These are phyloP conservation scores for Fusarium pseudoanthophilum DNA, from an alignment of 2,329 filamentous ascomycete genomes.

Conservation along the genomic window DNA sequence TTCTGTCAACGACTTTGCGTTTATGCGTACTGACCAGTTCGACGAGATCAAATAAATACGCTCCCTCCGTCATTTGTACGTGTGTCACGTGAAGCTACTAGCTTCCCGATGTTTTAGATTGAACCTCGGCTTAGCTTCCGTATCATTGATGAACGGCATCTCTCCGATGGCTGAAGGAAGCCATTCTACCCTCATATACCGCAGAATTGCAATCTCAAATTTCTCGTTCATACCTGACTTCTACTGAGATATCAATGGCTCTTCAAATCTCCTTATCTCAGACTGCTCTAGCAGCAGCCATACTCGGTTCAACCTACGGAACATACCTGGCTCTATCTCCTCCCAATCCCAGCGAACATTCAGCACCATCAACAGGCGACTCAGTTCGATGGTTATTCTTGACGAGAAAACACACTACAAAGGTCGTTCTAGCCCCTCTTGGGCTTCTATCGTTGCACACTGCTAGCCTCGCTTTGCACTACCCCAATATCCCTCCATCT, in stretches of 20 bases:
- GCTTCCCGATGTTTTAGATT: not conserved
- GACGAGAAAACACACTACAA: constrained; percentile 41
- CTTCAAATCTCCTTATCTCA: constrained; percentile 24
- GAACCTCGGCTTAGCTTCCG: not conserved
- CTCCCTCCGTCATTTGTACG: not conserved
- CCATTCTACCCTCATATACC: not conserved
- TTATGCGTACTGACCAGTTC: not conserved
- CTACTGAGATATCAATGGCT: not conserved
- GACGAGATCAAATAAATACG: not conserved
- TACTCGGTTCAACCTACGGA: constrained; percentile 45
- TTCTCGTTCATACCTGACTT: too few species aligned
- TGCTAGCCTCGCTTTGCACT: constrained; percentile 33
- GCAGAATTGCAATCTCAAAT: not conserved
- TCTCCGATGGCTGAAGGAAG: not conserved
- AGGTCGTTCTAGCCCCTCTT: constrained; percentile 39
- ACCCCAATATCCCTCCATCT: constrained; percentile 33
- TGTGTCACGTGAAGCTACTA: not conserved
- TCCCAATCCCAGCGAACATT: constrained; percentile 44
- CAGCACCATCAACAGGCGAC: constrained; percentile 29
- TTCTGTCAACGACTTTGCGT: not conserved
- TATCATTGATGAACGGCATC: not conserved
- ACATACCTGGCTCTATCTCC: constrained; percentile 48
- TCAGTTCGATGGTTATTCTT: constrained; percentile 42
- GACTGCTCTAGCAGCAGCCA: constrained; percentile 32
- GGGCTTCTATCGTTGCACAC: constrained; percentile 36